Evolutionary conservation across 306 rosid genomes (phyloP), one percentile per base, ranked within the genome.

Genomic region (Vicia sativa): DNA sequence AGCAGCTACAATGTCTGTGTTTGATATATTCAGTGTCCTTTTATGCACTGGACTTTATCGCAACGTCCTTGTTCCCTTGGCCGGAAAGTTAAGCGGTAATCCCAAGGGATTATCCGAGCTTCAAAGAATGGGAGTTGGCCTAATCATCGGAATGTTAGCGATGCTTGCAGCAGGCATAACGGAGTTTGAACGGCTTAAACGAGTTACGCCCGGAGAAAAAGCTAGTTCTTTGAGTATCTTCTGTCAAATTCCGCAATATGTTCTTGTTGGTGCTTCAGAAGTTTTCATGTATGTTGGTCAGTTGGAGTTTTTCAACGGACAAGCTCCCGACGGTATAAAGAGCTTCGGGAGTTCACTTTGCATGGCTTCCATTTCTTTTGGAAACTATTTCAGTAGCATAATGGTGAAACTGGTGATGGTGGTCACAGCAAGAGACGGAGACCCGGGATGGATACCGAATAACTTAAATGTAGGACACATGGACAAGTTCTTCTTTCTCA

Each of bases 341-440:
- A 85, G 89, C 68, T 74, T 85, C 62, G 89, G 87, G 1, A 82
- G 89, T 46, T 79, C 89, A 18, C 84, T 85, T 26, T 85, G 89
- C 54, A 85, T 85, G 89, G 89, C 89, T 13, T 85, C 89, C 3
- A 85, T 85, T 18, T 85, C 89, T 15, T 79, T 82, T 31, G 89
- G 89, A 26, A 85, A 85, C 66, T 85, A 77, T 55, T 85, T 75
- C 4, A 85, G 89, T 37, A 85, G 83, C 68, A 25, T 85, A 71
- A 39, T 85, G 56, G 78, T 85, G 7, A 16, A 16, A 15, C 59
- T 82, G 57, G 85, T 82, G 4, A 85, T 72, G 83, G 75, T 15
- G 11, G 68, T 85, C 16, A 85, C 89, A 0, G 68, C 76, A 3
- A 82, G 41, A 68, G 83, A 57, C 1, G 74, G 28, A 7, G 26